Base-by-base conservation (phyloP, 495 filamentous ascomycete genomes). In the Articulospora tetracladia region DNA sequence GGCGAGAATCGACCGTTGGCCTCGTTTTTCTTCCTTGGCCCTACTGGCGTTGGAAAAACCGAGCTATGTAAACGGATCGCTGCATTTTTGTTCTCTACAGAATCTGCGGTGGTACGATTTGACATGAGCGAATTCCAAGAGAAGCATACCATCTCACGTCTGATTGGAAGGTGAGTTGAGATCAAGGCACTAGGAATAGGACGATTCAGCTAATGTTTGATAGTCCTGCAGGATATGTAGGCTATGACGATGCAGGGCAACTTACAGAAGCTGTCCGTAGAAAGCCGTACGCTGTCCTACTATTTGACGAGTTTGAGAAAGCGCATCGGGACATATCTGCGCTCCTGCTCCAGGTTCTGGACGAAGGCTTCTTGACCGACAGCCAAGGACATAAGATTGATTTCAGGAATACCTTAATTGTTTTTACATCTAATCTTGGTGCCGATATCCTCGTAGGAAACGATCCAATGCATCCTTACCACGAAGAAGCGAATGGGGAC, bases 71-170 rank as follows among this genome's bases (percentile, higher is more conserved):
- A 98, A 81, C 93, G 92, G 64, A 88, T 98, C 69, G 94, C 93
- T 49, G 79, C 80, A 60, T 97, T 96, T 78, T 76, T 98, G 23
- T 98, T 98, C 73, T 92, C 89, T 0, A 96, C 91, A 2, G 91
- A 96, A 66, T 81, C 80, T 44, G 93, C 94, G 4, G 93, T 98
- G 26, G 84, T 94, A 22, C 79, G 94, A 48, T 98, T 97, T 70
- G 94, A 98, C 73, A 98, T 97, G 93, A 90, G 85, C 71, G 94
- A 98, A 65, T 98, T 97, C 73, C 91, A 95, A 67, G 94, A 98
- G 68, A 97, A 96, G 70, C 93, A 98, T 70, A 98, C 93, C 1
- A 86, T 98, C 57, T 94, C 90, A 32, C 83, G 94, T 50, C 79
- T 98, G 28, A 97, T 98, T 68, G 94, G 94, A 30, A 60, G 58